These are phyloP conservation scores for Tylopilus plumbeoviolaceoides DNA, from an alignment of 768 basidiomycete species.

Conservation along the genomic window DNA sequence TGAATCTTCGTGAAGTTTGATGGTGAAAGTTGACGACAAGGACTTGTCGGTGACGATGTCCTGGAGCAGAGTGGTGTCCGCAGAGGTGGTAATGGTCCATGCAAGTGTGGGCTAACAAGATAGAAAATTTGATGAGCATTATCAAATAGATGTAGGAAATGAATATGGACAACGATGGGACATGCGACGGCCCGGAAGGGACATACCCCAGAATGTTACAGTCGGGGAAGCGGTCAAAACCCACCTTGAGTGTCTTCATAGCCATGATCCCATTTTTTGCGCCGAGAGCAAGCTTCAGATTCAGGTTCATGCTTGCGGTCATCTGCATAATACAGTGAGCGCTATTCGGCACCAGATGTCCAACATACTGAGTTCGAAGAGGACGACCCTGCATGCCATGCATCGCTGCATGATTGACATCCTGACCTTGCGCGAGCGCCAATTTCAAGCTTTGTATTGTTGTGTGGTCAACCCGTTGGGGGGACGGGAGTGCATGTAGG, in stretches of 20 bases:
- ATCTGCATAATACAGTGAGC: slow-evolving; percentile 30
- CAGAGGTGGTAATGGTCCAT: slow-evolving; percentile 72
- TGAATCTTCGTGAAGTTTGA: slow-evolving; percentile 89
- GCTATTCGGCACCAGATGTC: slow-evolving; percentile 27
- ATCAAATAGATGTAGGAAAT: too few species aligned
- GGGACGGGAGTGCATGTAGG: slow-evolving; percentile 34
- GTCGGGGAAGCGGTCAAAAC: too few species aligned
- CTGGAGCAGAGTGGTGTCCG: slow-evolving; percentile 71
- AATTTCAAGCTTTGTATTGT: slow-evolving; percentile 60
- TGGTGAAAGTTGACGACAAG: slow-evolving; percentile 72
- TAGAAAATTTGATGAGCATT: too few species aligned
- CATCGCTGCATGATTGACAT: slow-evolving; percentile 33
- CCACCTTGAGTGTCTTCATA: too few species aligned
- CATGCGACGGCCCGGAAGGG: too few species aligned
- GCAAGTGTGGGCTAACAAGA: slow-evolving; percentile 30
- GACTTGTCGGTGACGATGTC: slow-evolving; percentile 45
- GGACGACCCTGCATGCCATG: slow-evolving; percentile 35
- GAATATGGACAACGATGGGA: too few species aligned
- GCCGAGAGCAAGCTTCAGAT: slow-evolving; percentile 37
- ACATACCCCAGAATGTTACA: too few species aligned
- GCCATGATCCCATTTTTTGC: too few species aligned
- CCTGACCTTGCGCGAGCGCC: slow-evolving; percentile 45
- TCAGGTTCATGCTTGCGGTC: slow-evolving; percentile 23
- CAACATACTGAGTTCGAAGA: slow-evolving; percentile 31
- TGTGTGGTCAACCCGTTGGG: slow-evolving; percentile 46